Base-by-base conservation (phyloP, 306 rosid genomes). In the Rosa multiflora region DNA sequence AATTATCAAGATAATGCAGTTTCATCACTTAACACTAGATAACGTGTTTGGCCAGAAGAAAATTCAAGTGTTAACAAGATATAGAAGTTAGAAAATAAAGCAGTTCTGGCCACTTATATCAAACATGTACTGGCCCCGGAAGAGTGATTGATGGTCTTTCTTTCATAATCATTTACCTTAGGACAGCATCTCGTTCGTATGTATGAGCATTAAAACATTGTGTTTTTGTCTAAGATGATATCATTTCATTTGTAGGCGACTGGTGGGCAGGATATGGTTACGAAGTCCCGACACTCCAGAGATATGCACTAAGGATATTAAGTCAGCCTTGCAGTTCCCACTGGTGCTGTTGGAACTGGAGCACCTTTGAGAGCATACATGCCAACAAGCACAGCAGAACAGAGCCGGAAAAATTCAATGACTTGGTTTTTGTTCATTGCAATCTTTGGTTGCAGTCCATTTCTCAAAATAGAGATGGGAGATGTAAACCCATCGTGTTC, bases 181-280 rank as follows among this genome's bases (percentile, higher is more conserved):
- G 37, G 32, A 73, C 66, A 5, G 12, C 13, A 35, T 37, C 47
- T 80, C 67, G 61, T 55, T 55, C 26, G 4, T 20, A 7, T 55
- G 69, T 14, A 32, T 70, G 43, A 20, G 53, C 32, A 61, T n/a
- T 48, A 47, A 66, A 44, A 78, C 61, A 18, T 78, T 53, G 58
- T 18, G 21, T 53, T 20, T 5, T 53, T n/a, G 59, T 17, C 59
- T 52, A 15, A 52, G 21, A 51, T 14, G 56, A 56, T 62, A 29
- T 35, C 4, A 2, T 13, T 80, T 80, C 46, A 70, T 82, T 73
- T 63, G 9, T 29, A 90, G 94, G 93, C 64, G 94, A 90, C 76
- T 92, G 97, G 97, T 90, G 94, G 97, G 84, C 85, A 4, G 89
- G 86, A 70, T 92, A 90, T 72, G 97, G 97, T 20, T 90, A 88